A percentile compares a stretch with the other conserved stretches of the same genome.
phyloP scores from a whole-genome alignment of 148 eudicot species.

The Rhododendron kiyosumense region DNA sequence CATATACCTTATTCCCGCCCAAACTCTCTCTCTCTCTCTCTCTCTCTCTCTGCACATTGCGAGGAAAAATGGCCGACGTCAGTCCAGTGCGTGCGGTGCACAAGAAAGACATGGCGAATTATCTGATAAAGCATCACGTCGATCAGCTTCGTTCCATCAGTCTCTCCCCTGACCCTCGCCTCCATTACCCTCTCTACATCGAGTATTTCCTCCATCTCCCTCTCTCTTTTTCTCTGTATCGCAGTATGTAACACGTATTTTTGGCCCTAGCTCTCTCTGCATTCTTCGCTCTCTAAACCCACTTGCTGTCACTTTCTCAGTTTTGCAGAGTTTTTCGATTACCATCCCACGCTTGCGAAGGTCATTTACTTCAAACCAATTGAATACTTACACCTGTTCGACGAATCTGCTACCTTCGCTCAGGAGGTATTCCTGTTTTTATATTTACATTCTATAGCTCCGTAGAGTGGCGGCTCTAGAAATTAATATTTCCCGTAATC shows the following conservation, averaged over 20 bases:
- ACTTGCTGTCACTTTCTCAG: constrained; percentile 24
- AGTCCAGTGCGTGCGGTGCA: background rate
- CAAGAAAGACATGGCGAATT: constrained; percentile 44
- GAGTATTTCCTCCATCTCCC: constrained; percentile 36
- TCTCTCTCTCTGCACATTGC: background rate
- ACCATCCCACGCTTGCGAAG: constrained; percentile 43
- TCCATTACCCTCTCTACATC: constrained; percentile 78
- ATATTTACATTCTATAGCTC: background rate
- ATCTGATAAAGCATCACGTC: constrained; percentile 35
- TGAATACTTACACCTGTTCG: constrained; percentile 48
- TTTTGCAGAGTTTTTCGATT: constrained; percentile 71
- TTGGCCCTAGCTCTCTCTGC: background rate
- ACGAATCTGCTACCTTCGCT: constrained; percentile 60
- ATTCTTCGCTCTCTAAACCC: background rate
- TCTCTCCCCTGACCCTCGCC: constrained; percentile 61
- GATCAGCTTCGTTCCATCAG: constrained; percentile 60
- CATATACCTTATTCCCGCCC: background rate
- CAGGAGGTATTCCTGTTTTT: constrained; percentile 36
- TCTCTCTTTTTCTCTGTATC: background rate
- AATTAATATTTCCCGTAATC: too few species aligned
- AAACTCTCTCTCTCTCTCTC: background rate
- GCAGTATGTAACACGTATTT: background rate
- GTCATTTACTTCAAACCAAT: constrained; percentile 49
- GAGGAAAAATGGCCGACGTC: constrained; percentile 7
- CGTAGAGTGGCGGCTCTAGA: background rate